phyloP scores from a whole-genome alignment of 805 yeast genomes.

The Saturnispora gosingensis region DNA sequence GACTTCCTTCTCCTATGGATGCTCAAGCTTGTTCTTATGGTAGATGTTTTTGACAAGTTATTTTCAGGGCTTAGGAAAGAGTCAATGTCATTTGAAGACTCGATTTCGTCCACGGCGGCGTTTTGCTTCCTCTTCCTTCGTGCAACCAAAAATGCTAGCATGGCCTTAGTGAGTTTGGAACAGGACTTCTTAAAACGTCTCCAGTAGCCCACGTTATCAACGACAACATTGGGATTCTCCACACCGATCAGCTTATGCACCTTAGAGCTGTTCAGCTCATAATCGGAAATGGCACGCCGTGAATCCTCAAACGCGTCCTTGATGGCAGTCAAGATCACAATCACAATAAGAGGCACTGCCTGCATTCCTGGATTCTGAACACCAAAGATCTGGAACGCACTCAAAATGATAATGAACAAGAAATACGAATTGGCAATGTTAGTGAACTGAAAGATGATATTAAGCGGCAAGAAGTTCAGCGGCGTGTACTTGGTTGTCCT shows the following conservation, averaged over 20 bases:
- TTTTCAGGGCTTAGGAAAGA: background rate
- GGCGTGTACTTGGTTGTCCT: slow-evolving; percentile 59
- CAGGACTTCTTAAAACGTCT: slow-evolving; percentile 52
- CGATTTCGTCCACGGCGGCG: background rate
- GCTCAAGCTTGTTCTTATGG: slow-evolving; percentile 3
- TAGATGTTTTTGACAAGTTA: background rate
- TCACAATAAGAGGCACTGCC: slow-evolving; percentile 74
- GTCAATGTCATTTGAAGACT: slow-evolving; percentile 4
- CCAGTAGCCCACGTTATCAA: slow-evolving; percentile 53
- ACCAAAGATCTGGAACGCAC: slow-evolving; percentile 63
- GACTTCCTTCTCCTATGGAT: background rate
- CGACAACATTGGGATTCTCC: slow-evolving; percentile 47
- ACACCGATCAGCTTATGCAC: slow-evolving; percentile 48
- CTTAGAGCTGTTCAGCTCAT: slow-evolving; percentile 58
- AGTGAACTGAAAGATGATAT: slow-evolving; percentile 43
- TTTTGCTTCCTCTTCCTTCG: slow-evolving; percentile 7
- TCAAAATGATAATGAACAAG: slow-evolving; percentile 44
- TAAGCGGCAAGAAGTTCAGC: slow-evolving; percentile 46
- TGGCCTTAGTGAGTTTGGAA: slow-evolving; percentile 26
- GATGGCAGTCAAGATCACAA: slow-evolving; percentile 63
- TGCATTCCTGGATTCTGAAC: slow-evolving; percentile 64
- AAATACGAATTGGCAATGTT: slow-evolving; percentile 56
- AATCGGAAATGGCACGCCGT: slow-evolving; percentile 53
- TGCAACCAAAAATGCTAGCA: slow-evolving; percentile 7
- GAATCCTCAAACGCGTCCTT: slow-evolving; percentile 76